A percentile compares a stretch with the other conserved stretches of the same genome.
Evolutionary conservation across 2,329 filamentous ascomycete genomes (phyloP).

Genomic region (Penicillium sp.): DNA sequence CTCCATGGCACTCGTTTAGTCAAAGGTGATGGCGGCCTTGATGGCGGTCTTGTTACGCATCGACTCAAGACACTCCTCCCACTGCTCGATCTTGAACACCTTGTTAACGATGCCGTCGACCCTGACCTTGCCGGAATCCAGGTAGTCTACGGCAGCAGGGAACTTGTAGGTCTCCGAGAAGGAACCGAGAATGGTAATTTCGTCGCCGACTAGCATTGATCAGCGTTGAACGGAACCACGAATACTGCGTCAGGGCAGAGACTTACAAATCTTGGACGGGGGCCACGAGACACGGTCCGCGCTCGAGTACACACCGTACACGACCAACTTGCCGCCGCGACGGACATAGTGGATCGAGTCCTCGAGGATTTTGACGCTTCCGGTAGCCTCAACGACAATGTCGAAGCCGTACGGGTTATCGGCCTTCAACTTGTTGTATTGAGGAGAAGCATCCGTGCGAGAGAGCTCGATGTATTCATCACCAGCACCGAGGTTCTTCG

Average conservation of each 20-base stretch:
- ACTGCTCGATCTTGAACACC: slow-evolving; percentile 70
- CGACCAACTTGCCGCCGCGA: slow-evolving; percentile 68
- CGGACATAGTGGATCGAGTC: slow-evolving; percentile 70
- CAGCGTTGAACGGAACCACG: neutral
- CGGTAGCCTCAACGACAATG: slow-evolving; percentile 69
- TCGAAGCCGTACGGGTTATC: slow-evolving; percentile 72
- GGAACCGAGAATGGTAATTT: slow-evolving; percentile 70
- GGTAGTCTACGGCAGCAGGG: slow-evolving; percentile 57
- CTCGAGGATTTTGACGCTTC: slow-evolving; percentile 66
- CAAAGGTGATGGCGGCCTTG: slow-evolving; percentile 71
- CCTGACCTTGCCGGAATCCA: slow-evolving; percentile 45
- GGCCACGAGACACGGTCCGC: slow-evolving; percentile 64
- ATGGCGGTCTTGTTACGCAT: slow-evolving; percentile 72
- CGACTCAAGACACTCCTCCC: slow-evolving; percentile 66
- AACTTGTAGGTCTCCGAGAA: slow-evolving; percentile 75
- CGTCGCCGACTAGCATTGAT: slow-evolving; percentile 46
- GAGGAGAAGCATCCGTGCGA: slow-evolving; percentile 52
- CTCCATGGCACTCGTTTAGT: slow-evolving; percentile 40
- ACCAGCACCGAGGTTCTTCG: slow-evolving; percentile 49
- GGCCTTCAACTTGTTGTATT: slow-evolving; percentile 62
- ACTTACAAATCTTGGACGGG: slow-evolving; percentile 67
- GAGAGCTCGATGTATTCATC: slow-evolving; percentile 51
- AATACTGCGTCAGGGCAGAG: neutral
- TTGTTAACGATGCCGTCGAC: slow-evolving; percentile 70
- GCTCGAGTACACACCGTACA: slow-evolving; percentile 68